A percentile compares a stretch with the other conserved stretches of the same genome.
These are phyloP conservation scores for Penicillium sp. DNA, from an alignment of 2,329 filamentous ascomycete species.

Conservation along the genomic window DNA sequence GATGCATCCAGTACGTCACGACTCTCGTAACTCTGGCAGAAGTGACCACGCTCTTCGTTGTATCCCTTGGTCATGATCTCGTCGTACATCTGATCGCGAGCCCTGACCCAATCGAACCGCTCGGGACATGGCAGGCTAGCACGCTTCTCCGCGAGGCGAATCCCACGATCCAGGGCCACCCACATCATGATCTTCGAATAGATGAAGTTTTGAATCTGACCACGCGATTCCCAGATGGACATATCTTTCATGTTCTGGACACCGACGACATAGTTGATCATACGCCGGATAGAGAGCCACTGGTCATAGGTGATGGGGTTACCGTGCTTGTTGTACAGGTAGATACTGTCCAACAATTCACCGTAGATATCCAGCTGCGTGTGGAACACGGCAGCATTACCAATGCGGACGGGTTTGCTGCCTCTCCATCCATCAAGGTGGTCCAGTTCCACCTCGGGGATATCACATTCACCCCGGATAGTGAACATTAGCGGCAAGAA, in stretches of 20 bases:
- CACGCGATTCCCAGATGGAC: slow-evolving; percentile 80
- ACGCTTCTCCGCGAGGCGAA: slow-evolving; percentile 70
- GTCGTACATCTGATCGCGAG: slow-evolving; percentile 67
- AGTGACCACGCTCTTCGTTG: slow-evolving; percentile 65
- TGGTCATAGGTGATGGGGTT: slow-evolving; percentile 73
- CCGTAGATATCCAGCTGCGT: slow-evolving; percentile 77
- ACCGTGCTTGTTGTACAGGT: slow-evolving; percentile 74
- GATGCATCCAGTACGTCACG: slow-evolving; percentile 68
- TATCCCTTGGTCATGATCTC: slow-evolving; percentile 76
- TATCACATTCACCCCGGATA: slow-evolving; percentile 69
- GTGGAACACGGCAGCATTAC: slow-evolving; percentile 72
- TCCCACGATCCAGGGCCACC: slow-evolving; percentile 72
- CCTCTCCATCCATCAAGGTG: slow-evolving; percentile 70
- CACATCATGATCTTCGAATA: slow-evolving; percentile 83
- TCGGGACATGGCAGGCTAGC: slow-evolving; percentile 68
- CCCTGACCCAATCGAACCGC: slow-evolving; percentile 61
- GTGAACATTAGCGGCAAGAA: slow-evolving; percentile 75
- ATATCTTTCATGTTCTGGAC: slow-evolving; percentile 68
- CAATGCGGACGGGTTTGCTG: slow-evolving; percentile 69
- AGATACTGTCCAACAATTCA: slow-evolving; percentile 72
- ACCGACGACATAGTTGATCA: slow-evolving; percentile 66
- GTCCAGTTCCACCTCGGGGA: slow-evolving; percentile 64
- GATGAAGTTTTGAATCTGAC: slow-evolving; percentile 70
- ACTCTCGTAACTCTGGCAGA: slow-evolving; percentile 73
- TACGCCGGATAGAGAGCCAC: slow-evolving; percentile 66